Evolutionary conservation across 2,329 filamentous ascomycete genomes (phyloP).

Genomic region (Fusarium gaditjirri): DNA sequence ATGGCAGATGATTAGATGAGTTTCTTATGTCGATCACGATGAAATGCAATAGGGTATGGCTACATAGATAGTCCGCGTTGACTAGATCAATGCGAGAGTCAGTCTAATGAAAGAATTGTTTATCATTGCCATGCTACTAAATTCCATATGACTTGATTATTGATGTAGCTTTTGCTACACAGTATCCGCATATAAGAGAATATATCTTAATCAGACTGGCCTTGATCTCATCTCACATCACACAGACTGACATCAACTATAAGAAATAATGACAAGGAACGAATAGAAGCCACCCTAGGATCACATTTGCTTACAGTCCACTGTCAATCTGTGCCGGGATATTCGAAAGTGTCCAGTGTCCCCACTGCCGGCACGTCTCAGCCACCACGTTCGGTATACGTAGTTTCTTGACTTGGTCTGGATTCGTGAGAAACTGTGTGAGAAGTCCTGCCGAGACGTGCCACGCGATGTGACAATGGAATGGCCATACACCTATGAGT

Average conservation of each 20-base stretch:
- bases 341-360: constrained; percentile 57
- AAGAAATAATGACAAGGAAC: not conserved
- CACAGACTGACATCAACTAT: not conserved
- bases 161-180: not conserved
- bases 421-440: constrained; percentile 60
- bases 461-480: constrained; percentile 68
- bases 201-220: not conserved
- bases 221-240: not conserved
- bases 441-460: constrained; percentile 65
- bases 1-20: constrained; percentile 31
- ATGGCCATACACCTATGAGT: constrained; percentile 59
- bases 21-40: constrained; percentile 32
- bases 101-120: constrained; percentile 5
- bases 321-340: constrained; percentile 65
- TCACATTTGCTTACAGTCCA: constrained; percentile 53
- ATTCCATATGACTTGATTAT: not conserved
- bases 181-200: constrained; percentile 3
- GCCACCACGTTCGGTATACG: constrained; percentile 59
- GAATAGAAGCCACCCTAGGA: not conserved
- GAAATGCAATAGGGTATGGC: constrained; percentile 11
- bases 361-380: constrained; percentile 65
- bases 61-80: constrained; percentile 12
- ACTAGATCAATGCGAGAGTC: not conserved
- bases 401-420: constrained; percentile 52
- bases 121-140: not conserved